These are phyloP conservation scores for Thelephora aurantiotincta DNA, from an alignment of 768 basidiomycete species.

Conservation along the genomic window DNA sequence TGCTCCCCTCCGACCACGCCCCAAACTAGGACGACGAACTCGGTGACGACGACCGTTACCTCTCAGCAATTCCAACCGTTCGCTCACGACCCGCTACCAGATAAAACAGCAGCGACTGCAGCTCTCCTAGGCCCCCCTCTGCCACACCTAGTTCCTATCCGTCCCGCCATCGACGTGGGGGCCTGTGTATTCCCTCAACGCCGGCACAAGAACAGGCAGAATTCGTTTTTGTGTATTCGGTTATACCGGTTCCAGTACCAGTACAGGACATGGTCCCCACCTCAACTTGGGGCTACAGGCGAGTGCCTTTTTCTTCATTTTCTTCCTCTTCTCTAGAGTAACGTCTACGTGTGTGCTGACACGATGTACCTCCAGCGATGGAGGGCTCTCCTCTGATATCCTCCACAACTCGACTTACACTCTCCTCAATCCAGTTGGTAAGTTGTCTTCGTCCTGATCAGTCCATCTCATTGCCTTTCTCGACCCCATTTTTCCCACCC, in stretches of 20 bases:
- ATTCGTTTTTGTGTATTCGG: slow-evolving; percentile 66
- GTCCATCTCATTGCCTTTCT: slow-evolving; percentile 2
- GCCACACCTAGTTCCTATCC: slow-evolving; percentile 57
- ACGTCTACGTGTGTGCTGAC: no score
- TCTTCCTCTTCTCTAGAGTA: not conserved
- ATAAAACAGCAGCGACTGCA: slow-evolving; percentile 39
- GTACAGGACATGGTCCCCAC: slow-evolving; percentile 48
- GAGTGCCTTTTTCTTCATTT: slow-evolving; percentile 11
- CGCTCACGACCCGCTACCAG: no score
- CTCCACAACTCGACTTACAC: slow-evolving; percentile 60
- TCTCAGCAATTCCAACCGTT: no score
- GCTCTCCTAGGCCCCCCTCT: slow-evolving; percentile 56
- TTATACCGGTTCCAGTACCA: slow-evolving; percentile 40
- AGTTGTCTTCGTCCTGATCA: slow-evolving; percentile 10
- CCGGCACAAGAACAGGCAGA: slow-evolving; percentile 19
- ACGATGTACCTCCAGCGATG: slow-evolving; percentile 18
- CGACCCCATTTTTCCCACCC: slow-evolving; percentile 24
- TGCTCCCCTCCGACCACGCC: no score
- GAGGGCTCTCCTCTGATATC: slow-evolving; percentile 31
- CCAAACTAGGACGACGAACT: no score
- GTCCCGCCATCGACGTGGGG: slow-evolving; percentile 69
- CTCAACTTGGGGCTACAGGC: slow-evolving; percentile 24
- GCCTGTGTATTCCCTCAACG: slow-evolving; percentile 50
- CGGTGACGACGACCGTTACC: no score
- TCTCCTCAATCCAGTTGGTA: slow-evolving; percentile 72